Conservation (phyloP, 345 rosid genomes). For the Boechera retrofracta region DNA sequence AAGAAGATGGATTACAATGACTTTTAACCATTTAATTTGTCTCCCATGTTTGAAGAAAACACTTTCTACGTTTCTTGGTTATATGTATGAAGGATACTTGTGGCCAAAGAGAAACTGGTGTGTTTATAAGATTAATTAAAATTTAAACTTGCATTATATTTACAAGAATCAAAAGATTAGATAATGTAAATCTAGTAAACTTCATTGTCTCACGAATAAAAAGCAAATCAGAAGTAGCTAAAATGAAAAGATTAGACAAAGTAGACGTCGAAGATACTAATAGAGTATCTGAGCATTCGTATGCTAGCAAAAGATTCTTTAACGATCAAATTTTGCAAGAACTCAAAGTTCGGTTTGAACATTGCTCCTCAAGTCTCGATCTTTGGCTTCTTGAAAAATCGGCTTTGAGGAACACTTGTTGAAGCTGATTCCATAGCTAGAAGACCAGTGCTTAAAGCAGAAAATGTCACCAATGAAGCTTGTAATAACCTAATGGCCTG, state of each 20-base stretch:
- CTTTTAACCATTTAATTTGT: background rate
- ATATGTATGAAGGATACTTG: background rate
- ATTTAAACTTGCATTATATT: background rate
- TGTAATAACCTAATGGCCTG: background rate
- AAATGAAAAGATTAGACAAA: background rate
- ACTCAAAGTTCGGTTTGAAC: background rate
- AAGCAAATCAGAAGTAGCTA: background rate
- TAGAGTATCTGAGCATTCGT: background rate
- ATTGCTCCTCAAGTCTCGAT: background rate
- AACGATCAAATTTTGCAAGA: background rate
- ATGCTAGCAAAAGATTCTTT: background rate
- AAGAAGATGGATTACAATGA: slow-evolving; percentile 49
- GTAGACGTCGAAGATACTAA: background rate
- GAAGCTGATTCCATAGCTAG: background rate
- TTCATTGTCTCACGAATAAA: background rate
- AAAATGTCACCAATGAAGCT: slow-evolving; percentile 4
- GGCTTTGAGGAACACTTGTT: slow-evolving; percentile 4
- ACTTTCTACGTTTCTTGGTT: slow-evolving; percentile 12
- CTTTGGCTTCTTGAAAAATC: background rate
- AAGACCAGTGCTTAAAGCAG: slow-evolving; percentile 6
- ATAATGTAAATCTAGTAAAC: background rate
- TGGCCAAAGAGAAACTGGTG: slow-evolving; percentile 9
- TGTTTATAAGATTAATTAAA: background rate
- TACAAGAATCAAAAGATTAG: background rate
- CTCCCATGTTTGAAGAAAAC: background rate